Percentiles rank a stretch among this genome's conserved stretches.
These are phyloP conservation scores for Darksidea phi DNA, from an alignment of 495 filamentous ascomycete genomes.

Conservation along the genomic window DNA sequence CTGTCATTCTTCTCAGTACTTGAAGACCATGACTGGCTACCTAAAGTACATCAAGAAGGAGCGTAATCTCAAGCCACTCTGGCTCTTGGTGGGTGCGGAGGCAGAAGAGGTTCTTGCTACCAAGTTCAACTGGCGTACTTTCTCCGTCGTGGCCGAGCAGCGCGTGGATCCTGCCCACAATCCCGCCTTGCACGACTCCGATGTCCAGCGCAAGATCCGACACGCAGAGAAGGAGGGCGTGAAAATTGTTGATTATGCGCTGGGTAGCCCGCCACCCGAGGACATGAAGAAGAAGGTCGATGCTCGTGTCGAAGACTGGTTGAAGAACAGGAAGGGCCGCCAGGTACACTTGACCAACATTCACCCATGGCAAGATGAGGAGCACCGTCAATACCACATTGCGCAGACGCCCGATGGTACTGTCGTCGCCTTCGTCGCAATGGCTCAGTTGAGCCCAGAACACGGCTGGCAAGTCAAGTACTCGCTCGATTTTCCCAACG, in stretches of 20 bases:
- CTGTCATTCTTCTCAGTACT: constrained; percentile 70
- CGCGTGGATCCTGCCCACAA: constrained; percentile 65
- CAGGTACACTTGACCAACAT: constrained; percentile 86
- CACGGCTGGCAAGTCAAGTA: constrained; percentile 89
- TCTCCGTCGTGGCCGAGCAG: constrained; percentile 82
- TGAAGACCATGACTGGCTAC: constrained; percentile 66
- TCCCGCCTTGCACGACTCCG: constrained; percentile 53
- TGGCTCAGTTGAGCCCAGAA: constrained; percentile 69
- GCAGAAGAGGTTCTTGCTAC: constrained; percentile 72
- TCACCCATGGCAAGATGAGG: constrained; percentile 72
- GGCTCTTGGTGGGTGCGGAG: constrained; percentile 68
- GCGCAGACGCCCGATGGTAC: constrained; percentile 63
- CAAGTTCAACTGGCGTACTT: constrained; percentile 76
- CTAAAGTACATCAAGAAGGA: constrained; percentile 68
- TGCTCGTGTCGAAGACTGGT: constrained; percentile 73
- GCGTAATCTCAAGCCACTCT: constrained; percentile 73
- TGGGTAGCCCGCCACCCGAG: constrained; percentile 60
- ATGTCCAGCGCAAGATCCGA: constrained; percentile 68
- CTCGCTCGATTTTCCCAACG: constrained; percentile 76
- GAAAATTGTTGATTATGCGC: constrained; percentile 63
- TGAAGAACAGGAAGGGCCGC: constrained; percentile 70
- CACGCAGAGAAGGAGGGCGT: constrained; percentile 76
- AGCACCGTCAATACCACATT: constrained; percentile 80
- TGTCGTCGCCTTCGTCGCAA: constrained; percentile 68
- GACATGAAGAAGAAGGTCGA: constrained; percentile 65